Conservation (phyloP, 2,329 filamentous ascomycete species). For the Macroventuria anomochaeta region DNA sequence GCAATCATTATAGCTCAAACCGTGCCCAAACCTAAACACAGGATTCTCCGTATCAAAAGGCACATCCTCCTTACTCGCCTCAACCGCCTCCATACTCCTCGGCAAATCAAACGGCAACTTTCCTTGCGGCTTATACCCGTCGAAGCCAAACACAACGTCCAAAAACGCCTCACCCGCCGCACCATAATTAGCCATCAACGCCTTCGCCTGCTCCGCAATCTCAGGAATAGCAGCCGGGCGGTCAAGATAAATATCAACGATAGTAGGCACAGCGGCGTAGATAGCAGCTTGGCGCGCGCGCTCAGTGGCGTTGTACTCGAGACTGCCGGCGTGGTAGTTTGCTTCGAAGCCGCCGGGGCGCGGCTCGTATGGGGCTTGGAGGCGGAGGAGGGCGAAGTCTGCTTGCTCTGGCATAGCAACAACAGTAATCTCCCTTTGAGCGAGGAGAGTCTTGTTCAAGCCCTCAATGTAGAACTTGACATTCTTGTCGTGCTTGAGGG, state of each 20-base stretch:
- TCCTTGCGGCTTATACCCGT: slow-evolving; percentile 49
- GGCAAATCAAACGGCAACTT: slow-evolving; percentile 59
- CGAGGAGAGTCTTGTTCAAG: slow-evolving; percentile 43
- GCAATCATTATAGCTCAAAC: slow-evolving; percentile 39
- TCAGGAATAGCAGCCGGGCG: slow-evolving; percentile 55
- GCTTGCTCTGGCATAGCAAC: slow-evolving; percentile 49
- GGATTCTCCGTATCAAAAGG: slow-evolving; percentile 49
- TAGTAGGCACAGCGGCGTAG: slow-evolving; percentile 48
- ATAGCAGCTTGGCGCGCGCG: slow-evolving; percentile 49
- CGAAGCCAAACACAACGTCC: slow-evolving; percentile 52
- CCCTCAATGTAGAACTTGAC: slow-evolving; percentile 48
- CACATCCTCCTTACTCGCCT: slow-evolving; percentile 44
- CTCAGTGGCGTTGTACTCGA: slow-evolving; percentile 53
- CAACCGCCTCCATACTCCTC: slow-evolving; percentile 53
- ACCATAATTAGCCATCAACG: slow-evolving; percentile 52
- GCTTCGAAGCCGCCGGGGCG: slow-evolving; percentile 53
- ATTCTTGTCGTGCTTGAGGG: slow-evolving; percentile 27
- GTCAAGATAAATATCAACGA: slow-evolving; percentile 55
- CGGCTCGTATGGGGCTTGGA: slow-evolving; percentile 51
- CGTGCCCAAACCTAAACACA: slow-evolving; percentile 45
- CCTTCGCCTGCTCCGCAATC: slow-evolving; percentile 48
- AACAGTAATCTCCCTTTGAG: slow-evolving; percentile 40
- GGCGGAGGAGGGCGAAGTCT: slow-evolving; percentile 52
- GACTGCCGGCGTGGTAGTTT: slow-evolving; percentile 50
- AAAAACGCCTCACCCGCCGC: slow-evolving; percentile 53